A percentile compares a stretch with the other conserved stretches of the same genome.
phyloP scores from a whole-genome alignment of 2,329 filamentous ascomycete species.

The Neofusicoccum sp. region DNA sequence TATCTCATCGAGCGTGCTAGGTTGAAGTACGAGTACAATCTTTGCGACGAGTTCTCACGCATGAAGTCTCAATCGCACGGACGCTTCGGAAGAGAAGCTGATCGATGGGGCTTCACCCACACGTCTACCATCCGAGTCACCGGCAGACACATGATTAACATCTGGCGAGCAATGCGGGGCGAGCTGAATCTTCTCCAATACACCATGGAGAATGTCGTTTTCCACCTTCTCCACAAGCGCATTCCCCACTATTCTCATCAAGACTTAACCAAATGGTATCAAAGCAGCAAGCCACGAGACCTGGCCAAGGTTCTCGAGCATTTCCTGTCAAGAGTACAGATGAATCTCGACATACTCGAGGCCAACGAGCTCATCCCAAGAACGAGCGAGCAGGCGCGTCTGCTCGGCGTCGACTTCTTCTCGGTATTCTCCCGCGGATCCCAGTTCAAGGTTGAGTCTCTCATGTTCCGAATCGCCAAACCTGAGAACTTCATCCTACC shows the following conservation, averaged over 20 bases:
- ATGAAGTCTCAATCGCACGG: constrained; percentile 84
- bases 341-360: constrained; percentile 90
- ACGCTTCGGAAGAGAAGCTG: constrained; percentile 80
- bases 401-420: constrained; percentile 95
- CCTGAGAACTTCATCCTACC: constrained; percentile 91
- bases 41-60: constrained; percentile 88
- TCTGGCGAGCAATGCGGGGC: constrained; percentile 94
- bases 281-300: constrained; percentile 67
- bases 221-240: constrained; percentile 83
- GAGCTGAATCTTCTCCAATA: constrained; percentile 92
- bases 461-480: constrained; percentile 98
- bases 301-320: constrained; percentile 77
- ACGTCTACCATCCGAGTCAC: constrained; percentile 92
- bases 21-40: constrained; percentile 82
- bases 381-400: constrained; percentile 90
- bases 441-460: constrained; percentile 97
- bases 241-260: constrained; percentile 85
- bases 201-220: constrained; percentile 93
- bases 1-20: constrained; percentile 90
- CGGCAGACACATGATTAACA: constrained; percentile 93
- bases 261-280: constrained; percentile 82
- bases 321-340: constrained; percentile 71
- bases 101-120: constrained; percentile 92
- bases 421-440: constrained; percentile 93
- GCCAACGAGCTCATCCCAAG: constrained; percentile 84